Evolutionary conservation across 139 green algal species (phyloP), one percentile per base, ranked within the genome.

Genomic region (Pseudopediastrum boryanum): DNA sequence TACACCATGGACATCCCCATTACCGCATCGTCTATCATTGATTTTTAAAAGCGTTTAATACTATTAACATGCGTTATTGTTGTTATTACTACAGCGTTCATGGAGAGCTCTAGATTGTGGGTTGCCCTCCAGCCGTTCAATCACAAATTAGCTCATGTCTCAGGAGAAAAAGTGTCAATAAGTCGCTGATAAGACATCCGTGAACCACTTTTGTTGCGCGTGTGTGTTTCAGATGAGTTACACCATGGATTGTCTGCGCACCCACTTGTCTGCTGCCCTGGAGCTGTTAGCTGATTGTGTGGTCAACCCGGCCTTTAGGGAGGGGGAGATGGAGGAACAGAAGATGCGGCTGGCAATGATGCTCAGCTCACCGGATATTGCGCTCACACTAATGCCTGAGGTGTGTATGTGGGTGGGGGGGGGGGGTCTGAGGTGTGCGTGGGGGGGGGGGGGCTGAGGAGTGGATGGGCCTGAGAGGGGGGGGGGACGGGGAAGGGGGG

Each of bases 231-330:
- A n/a, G 89, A 97, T 98, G 87, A 90, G 83, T 9, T 98, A 98
- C 92, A 96, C 90, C 52, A 91, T 95, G 27, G 96, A 99, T 80
- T 92, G 85, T 50, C 75, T 95, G 39, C 91, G 93, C 81, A 94
- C 87, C 10, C 86, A 88, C 61, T 33, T 93, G 23, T 89, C 95
- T 3, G 90, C 94, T 48, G 89, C 93, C 3, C 85, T 98, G 61
- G 96, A 99, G 87, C 48, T 99, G 10, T 83, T 99, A 72, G 84
- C 85, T 9, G 96, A 99, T 85, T 84, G 83, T 2, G 94, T 98
- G 36, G 68, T 97, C 1, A 98, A 98, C 86, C 93, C 84, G 0
- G 66, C 72, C 2, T 83, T 89, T 21, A 35, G 74, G 13, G n/a
- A n/a, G 3, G 19, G 43, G 8, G 75, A 90, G 81, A 71, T 90